Percentiles rank a stretch among this genome's conserved stretches.
phyloP scores from a whole-genome alignment of 805 yeast species.

The Teunomyces atbi region DNA sequence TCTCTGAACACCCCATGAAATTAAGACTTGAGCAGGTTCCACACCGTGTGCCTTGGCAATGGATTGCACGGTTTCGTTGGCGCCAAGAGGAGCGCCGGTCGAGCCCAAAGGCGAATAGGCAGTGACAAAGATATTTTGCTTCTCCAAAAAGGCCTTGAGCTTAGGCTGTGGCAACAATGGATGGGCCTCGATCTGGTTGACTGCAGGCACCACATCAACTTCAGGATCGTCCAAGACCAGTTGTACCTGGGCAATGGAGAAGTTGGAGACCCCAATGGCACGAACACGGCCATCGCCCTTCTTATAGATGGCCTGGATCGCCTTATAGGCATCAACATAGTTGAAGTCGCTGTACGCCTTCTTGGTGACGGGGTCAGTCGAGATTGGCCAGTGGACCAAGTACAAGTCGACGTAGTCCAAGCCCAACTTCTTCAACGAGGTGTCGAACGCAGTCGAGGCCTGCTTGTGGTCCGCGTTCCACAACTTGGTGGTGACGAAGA shows the following conservation, averaged over 20 bases:
- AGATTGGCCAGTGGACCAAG: slow-evolving; percentile 81
- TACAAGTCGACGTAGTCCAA: slow-evolving; percentile 77
- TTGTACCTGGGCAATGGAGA: slow-evolving; percentile 52
- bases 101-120: slow-evolving; percentile 83
- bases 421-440: slow-evolving; percentile 60
- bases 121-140: slow-evolving; percentile 55
- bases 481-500: slow-evolving; percentile 72
- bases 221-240: slow-evolving; percentile 48
- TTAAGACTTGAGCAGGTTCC: slow-evolving; percentile 49
- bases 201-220: slow-evolving; percentile 59
- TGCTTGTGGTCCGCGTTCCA: slow-evolving; percentile 55
- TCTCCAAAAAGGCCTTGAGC: slow-evolving; percentile 50
- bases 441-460: slow-evolving; percentile 53
- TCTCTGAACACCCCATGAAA: slow-evolving; percentile 61
- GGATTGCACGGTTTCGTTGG: slow-evolving; percentile 39
- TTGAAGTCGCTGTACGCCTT: slow-evolving; percentile 32
- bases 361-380: slow-evolving; percentile 44
- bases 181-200: slow-evolving; percentile 75
- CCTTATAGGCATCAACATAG: slow-evolving; percentile 59
- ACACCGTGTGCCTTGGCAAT: slow-evolving; percentile 45
- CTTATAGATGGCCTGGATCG: slow-evolving; percentile 55
- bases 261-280: slow-evolving; percentile 79
- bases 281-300: slow-evolving; percentile 48
- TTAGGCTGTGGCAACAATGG: slow-evolving; percentile 68
- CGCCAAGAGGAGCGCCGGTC: slow-evolving; percentile 50